phyloP scores from a whole-genome alignment of 1,284 basidiomycete species.

The Leccinum ponderosum region DNA sequence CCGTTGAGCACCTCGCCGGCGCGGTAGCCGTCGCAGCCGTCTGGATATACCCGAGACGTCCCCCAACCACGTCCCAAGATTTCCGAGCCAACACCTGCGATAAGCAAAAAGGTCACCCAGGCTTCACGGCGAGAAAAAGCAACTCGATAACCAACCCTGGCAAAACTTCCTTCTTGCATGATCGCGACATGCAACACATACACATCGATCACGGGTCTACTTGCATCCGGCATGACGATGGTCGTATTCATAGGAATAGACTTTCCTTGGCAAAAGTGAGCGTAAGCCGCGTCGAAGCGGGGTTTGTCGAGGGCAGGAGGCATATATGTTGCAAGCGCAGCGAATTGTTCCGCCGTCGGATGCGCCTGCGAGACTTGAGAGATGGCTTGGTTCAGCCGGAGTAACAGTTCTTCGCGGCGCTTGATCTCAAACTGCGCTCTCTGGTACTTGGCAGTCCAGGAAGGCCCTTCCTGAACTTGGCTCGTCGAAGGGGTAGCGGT shows the following conservation, averaged over 20 bases:
- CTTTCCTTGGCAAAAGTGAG: slow-evolving; percentile 32
- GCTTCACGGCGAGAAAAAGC: slow-evolving; percentile 4
- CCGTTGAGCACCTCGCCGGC: slow-evolving; percentile 25
- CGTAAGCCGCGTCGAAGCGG: slow-evolving; percentile 33
- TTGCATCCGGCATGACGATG: slow-evolving; percentile 32
- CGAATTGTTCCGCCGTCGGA: slow-evolving; percentile 27
- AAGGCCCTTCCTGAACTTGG: slow-evolving; percentile 17
- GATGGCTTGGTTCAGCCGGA: slow-evolving; percentile 33
- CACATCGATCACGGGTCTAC: slow-evolving; percentile 30
- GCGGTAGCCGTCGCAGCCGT: slow-evolving; percentile 24
- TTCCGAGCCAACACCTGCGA: slow-evolving; percentile 27
- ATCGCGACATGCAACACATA: slow-evolving; percentile 34
- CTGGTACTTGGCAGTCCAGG: slow-evolving; percentile 26
- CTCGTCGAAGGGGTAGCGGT: neutral
- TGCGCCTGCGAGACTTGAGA: slow-evolving; percentile 16
- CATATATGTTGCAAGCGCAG: slow-evolving; percentile 30
- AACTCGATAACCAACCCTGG: slow-evolving; percentile 24
- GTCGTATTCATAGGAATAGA: slow-evolving; percentile 29
- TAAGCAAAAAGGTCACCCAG: slow-evolving; percentile 2
- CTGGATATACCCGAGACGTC: slow-evolving; percentile 30
- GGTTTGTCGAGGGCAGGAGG: slow-evolving; percentile 34
- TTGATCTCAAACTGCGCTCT: slow-evolving; percentile 35
- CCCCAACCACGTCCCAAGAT: slow-evolving; percentile 33
- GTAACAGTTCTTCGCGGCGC: slow-evolving; percentile 31
- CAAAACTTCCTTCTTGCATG: slow-evolving; percentile 36